These are phyloP conservation scores for Rhododendron williamsianum DNA, from an alignment of 148 eudicot genomes.

Conservation along the genomic window DNA sequence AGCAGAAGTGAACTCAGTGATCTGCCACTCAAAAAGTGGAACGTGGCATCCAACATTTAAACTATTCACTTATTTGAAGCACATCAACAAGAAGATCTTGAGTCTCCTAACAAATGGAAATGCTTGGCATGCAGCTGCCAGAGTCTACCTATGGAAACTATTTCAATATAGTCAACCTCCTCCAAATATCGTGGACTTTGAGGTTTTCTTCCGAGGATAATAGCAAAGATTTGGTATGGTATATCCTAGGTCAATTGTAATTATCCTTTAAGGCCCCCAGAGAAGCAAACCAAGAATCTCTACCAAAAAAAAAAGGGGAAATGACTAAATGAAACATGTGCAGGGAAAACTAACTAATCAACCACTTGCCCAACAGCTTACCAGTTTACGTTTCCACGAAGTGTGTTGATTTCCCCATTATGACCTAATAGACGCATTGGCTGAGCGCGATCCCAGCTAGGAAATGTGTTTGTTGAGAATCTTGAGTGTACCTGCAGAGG, in stretches of 20 bases:
- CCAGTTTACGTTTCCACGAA: conserved; percentile 96
- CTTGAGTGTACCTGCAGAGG: conserved; percentile 79
- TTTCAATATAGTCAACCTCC: background rate
- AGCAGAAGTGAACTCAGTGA: background rate
- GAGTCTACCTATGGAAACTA: background rate
- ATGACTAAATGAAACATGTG: background rate
- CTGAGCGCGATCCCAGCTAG: conserved; percentile 99
- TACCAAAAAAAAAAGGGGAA: background rate
- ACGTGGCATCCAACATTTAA: background rate
- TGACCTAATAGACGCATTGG: conserved; percentile 99
- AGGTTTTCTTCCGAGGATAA: background rate
- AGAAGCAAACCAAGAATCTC: background rate
- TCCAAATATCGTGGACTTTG: background rate
- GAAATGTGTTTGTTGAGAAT: conserved; percentile 97
- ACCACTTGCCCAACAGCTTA: conserved; percentile 21
- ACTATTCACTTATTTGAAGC: background rate
- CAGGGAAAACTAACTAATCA: conserved; percentile 1
- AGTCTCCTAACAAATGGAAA: background rate
- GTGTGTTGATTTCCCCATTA: conserved; percentile 97
- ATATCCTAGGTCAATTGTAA: background rate
- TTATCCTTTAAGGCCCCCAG: background rate
- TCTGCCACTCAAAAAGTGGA: background rate
- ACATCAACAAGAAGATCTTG: background rate
- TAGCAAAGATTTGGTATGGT: background rate
- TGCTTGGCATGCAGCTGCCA: background rate